Percentiles rank a stretch among this genome's conserved stretches.
phyloP scores from a whole-genome alignment of 2,329 filamentous ascomycete genomes.

The Colletotrichum karsti region DNA sequence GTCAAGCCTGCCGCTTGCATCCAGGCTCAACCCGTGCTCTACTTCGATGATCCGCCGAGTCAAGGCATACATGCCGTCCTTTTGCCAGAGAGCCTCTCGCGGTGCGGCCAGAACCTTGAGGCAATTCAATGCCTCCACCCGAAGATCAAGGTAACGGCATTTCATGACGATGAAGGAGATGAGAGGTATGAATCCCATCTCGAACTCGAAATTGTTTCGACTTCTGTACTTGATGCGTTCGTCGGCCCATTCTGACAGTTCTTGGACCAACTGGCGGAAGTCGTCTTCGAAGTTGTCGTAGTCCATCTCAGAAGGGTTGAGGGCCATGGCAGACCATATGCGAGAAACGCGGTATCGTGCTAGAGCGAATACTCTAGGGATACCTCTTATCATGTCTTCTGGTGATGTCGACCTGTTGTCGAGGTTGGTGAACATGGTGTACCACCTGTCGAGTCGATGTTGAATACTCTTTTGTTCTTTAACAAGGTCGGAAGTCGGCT shows the following conservation, averaged over 20 bases:
- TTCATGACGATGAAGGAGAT: slow-evolving; percentile 2
- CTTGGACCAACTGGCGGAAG: slow-evolving; percentile 46
- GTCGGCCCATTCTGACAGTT: slow-evolving; percentile 29
- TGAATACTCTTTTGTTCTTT: not conserved
- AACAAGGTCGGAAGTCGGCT: slow-evolving; percentile 28
- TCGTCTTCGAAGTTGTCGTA: slow-evolving; percentile 43
- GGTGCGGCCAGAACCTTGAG: slow-evolving; percentile 30
- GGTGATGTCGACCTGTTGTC: not conserved
- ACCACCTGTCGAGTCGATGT: not conserved
- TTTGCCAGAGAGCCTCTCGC: slow-evolving; percentile 9
- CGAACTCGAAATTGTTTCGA: slow-evolving; percentile 1
- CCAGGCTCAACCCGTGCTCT: slow-evolving; percentile 6
- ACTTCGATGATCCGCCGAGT: slow-evolving; percentile 13
- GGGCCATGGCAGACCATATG: slow-evolving; percentile 1
- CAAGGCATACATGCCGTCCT: slow-evolving; percentile 9
- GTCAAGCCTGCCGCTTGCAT: not conserved
- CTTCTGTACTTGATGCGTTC: not conserved
- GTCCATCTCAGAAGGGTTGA: slow-evolving; percentile 35
- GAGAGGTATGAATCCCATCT: slow-evolving; percentile 9
- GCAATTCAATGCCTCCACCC: slow-evolving; percentile 46
- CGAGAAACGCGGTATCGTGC: not conserved
- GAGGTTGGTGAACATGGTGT: slow-evolving; percentile 33
- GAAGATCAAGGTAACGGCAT: slow-evolving; percentile 39
- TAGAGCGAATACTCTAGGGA: not conserved
- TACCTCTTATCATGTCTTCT: not conserved